Evolutionary conservation across 495 filamentous ascomycete genomes (phyloP), one percentile per base, ranked within the genome.

Genomic region (Lineolata rhizophorae): DNA sequence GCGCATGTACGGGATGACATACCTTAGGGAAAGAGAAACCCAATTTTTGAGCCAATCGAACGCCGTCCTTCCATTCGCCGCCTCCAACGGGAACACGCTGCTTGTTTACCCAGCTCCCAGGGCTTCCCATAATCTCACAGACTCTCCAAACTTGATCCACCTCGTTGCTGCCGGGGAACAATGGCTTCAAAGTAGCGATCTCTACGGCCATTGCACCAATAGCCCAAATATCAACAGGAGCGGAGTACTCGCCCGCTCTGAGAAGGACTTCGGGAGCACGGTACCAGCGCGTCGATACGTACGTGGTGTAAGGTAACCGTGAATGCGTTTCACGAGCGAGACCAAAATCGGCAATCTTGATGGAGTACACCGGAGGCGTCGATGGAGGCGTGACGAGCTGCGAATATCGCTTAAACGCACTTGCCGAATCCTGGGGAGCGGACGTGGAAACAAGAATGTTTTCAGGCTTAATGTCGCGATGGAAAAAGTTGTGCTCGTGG

Each of bases 161-260:
- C 52, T 99, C 90, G 45, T 99, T 99, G 35, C 80, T 79, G 43
- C 90, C 90, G 2, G 90, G 90, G 56, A 99, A 99, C 6, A 99
- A 55, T 4, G 90, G 90, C 58, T 95, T 99, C 34, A 99, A 51
- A 1, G 90, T 99, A 8, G 90, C 90, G 42, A 99, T 78, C 49
- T 99, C 90, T 2, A 99, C 90, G 4, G 90, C 87, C 90, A 99
- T 99, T n/a, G 90, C 90, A 48, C 90, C 90, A 27, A 99, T 64
- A 8, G 76, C 90, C 90, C 90, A 99, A 47, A 99, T 95, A 50
- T 99, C 90, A 3, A 99, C 90, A 0, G 90, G 90, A 0, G 90
- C 79, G 0, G 85, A 95, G 55, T 99, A 99, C 51, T 94, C 81
- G 29, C 90, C 90, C 5, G 90, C 90, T 40, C 90, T 70, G 19